Conservation (phyloP, 257 asterid genomes). For the Primulina huaijiensis region DNA sequence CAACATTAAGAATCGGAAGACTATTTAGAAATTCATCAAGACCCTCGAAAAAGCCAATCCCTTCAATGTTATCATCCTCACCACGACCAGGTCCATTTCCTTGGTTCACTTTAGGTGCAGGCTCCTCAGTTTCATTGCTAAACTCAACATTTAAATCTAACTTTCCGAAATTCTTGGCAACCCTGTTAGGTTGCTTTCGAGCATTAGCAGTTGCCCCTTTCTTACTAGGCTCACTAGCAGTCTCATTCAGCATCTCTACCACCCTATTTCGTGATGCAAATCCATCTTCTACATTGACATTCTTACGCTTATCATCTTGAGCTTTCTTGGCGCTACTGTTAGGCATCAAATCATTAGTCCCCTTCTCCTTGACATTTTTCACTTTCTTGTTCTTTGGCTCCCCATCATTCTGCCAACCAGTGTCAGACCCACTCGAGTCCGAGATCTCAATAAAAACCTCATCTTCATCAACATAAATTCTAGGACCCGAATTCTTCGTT, state of each 20-base stretch:
- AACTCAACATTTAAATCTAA: slow-evolving; percentile 68
- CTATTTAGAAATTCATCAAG: slow-evolving; percentile 72
- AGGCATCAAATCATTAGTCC: slow-evolving; percentile 21
- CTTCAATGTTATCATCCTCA: slow-evolving; percentile 65
- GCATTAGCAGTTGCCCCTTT: slow-evolving; percentile 30
- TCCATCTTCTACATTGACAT: slow-evolving; percentile 28
- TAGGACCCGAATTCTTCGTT: slow-evolving; percentile 34
- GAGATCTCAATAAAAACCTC: slow-evolving; percentile 51
- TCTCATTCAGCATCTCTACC: slow-evolving; percentile 21
- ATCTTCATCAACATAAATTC: slow-evolving; percentile 49
- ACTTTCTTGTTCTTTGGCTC: slow-evolving; percentile 31
- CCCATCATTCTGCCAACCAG: slow-evolving; percentile 43
- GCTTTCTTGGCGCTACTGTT: slow-evolving; percentile 29
- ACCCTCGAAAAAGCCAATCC: slow-evolving; percentile 71
- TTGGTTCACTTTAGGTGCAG: slow-evolving; percentile 36
- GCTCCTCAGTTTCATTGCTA: slow-evolving; percentile 60
- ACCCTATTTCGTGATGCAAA: slow-evolving; percentile 29
- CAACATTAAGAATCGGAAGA: slow-evolving; percentile 60
- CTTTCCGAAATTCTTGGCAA: slow-evolving; percentile 45
- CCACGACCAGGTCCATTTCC: slow-evolving; percentile 47
- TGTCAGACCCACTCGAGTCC: slow-evolving; percentile 56
- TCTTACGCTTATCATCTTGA: slow-evolving; percentile 34
- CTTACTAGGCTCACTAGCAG: slow-evolving; percentile 37
- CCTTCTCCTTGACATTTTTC: slow-evolving; percentile 24
- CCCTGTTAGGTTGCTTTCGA: slow-evolving; percentile 47